These are phyloP conservation scores for Phylloporus arenicola DNA, from an alignment of 768 basidiomycete species.

Conservation along the genomic window DNA sequence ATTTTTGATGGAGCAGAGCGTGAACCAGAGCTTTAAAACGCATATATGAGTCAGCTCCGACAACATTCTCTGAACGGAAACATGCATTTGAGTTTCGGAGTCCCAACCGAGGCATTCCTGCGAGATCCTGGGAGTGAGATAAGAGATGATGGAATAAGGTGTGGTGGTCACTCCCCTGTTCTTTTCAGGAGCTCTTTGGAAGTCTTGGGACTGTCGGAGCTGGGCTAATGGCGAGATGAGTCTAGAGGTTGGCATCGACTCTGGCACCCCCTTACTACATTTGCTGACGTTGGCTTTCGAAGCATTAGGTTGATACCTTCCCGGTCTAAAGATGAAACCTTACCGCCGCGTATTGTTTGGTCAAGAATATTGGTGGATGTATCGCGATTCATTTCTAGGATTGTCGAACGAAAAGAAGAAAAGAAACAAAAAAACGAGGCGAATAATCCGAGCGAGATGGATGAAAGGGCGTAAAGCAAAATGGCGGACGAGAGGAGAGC, in stretches of 20 bases:
- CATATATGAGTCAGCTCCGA: conserved; percentile 16
- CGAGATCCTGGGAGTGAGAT: conserved; percentile 10
- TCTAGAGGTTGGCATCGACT: neutral
- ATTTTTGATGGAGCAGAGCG: conserved; percentile 9
- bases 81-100: conserved; percentile 52
- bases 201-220: conserved; percentile 7
- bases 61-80: conserved; percentile 4
- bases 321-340: conserved; percentile 10
- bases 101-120: conserved; percentile 41
- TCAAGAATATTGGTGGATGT: conserved; percentile 40
- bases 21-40: conserved; percentile 35
- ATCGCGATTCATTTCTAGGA: conserved; percentile 26
- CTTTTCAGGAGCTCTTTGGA: neutral
- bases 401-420: conserved; percentile 12
- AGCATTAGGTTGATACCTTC: neutral
- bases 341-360: conserved; percentile 31
- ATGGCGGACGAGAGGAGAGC: conserved; percentile 8
- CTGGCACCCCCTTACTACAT: conserved; percentile 8
- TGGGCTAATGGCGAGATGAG: conserved; percentile 12
- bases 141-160: neutral
- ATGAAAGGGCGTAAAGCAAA: conserved; percentile 17
- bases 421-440: conserved; percentile 8
- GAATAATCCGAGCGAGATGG: conserved; percentile 10
- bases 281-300: conserved; percentile 3
- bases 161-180: conserved; percentile 9